Percentiles rank a stretch among this genome's conserved stretches.
These are phyloP conservation scores for Auriscalpium microsporum DNA, from an alignment of 768 basidiomycete species.

Conservation along the genomic window DNA sequence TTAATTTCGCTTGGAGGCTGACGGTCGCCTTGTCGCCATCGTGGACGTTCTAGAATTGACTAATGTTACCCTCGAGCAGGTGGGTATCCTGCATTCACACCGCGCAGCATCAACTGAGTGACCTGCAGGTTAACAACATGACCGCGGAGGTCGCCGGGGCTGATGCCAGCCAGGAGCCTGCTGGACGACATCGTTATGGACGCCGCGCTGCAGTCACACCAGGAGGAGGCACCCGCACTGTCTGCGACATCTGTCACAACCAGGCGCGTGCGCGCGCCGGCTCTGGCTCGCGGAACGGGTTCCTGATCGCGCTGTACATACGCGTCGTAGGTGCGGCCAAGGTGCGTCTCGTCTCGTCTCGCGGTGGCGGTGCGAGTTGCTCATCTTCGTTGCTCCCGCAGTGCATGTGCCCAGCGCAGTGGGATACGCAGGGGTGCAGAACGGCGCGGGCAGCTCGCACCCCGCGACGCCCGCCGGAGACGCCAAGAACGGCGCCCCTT, in stretches of 20 bases:
- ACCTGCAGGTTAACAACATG: constrained; percentile 84
- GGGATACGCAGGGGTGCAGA: constrained; percentile 3
- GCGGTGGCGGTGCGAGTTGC: neutral
- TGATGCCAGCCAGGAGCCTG: constrained; percentile 26
- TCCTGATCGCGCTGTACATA: constrained; percentile 4
- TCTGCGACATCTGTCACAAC: constrained; percentile 71
- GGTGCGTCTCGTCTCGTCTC: neutral
- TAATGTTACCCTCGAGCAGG: constrained; percentile 97
- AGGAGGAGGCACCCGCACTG: constrained; percentile 51
- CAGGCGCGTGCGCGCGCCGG: constrained; percentile 35
- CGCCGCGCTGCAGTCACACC: constrained; percentile 63
- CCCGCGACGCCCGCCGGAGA: constrained; percentile 19
- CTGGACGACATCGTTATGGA: constrained; percentile 79
- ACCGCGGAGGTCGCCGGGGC: constrained; percentile 38
- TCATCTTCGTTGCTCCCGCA: neutral
- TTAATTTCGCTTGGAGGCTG: constrained; percentile 91
- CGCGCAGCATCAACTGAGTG: constrained; percentile 2
- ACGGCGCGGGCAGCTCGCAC: constrained; percentile 15
- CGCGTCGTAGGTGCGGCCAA: constrained; percentile 9
- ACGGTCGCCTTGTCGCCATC: constrained; percentile 90
- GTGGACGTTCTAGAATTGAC: constrained; percentile 97
- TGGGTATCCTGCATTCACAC: constrained; percentile 21
- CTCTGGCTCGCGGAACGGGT: neutral
- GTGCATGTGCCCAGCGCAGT: constrained; percentile 22
- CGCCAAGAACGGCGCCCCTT: constrained; percentile 17